phyloP scores from a whole-genome alignment of 2,329 filamentous ascomycete species.

The Clathrospora elynae region DNA sequence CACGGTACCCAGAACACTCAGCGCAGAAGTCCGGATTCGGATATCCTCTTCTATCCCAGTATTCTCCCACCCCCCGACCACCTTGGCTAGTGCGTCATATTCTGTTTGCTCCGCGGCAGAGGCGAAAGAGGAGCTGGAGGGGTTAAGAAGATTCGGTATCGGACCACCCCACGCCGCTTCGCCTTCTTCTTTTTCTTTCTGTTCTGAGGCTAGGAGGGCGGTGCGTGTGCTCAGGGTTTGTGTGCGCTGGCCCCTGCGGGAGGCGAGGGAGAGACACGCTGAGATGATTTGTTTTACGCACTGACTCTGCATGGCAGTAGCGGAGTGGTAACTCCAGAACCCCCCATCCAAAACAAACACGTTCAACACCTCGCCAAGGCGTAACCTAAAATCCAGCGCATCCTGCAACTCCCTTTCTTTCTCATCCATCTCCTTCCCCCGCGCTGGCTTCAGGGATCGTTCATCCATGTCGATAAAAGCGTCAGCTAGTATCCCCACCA shows the following conservation, averaged over 20 bases:
- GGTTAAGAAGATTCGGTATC: slow-evolving; percentile 46
- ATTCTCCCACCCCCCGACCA: slow-evolving; percentile 70
- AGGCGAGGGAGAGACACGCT: slow-evolving; percentile 66
- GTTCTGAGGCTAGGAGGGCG: slow-evolving; percentile 56
- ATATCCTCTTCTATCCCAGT: slow-evolving; percentile 69
- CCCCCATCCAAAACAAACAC: slow-evolving; percentile 26
- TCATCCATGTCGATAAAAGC: slow-evolving; percentile 69
- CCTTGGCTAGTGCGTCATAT: slow-evolving; percentile 59
- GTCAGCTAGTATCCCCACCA: slow-evolving; percentile 66
- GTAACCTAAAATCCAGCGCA: slow-evolving; percentile 66
- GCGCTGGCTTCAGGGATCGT: slow-evolving; percentile 28
- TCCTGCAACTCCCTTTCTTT: slow-evolving; percentile 38
- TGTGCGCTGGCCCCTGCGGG: slow-evolving; percentile 65
- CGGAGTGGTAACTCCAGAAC: slow-evolving; percentile 21
- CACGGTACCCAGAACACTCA: slow-evolving; percentile 66
- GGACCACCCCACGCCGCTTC: slow-evolving; percentile 62
- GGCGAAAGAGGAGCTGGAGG: no score
- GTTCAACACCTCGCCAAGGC: slow-evolving; percentile 64
- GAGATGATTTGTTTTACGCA: slow-evolving; percentile 53
- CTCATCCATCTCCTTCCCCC: slow-evolving; percentile 17
- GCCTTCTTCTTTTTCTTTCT: slow-evolving; percentile 56
- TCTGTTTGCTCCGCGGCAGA: slow-evolving; percentile 50
- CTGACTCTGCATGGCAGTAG: slow-evolving; percentile 5
- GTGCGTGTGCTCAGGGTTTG: slow-evolving; percentile 65
- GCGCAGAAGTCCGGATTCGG: slow-evolving; percentile 69